Evolutionary conservation across 495 filamentous ascomycete genomes (phyloP), one percentile per base, ranked within the genome.

Genomic region (Mycothermus thermophilus): DNA sequence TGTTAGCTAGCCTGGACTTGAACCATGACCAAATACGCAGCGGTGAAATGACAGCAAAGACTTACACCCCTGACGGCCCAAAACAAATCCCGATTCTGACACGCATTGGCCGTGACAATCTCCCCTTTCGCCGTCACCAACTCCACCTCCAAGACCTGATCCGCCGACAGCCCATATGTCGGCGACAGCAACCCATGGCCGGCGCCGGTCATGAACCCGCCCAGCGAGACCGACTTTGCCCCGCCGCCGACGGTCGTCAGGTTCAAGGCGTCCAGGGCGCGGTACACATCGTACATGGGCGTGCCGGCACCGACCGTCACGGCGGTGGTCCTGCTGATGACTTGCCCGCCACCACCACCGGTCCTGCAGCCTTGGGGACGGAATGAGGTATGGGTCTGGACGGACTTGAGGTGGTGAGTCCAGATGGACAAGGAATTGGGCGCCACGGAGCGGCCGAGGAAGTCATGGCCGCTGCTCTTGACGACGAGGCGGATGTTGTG

Each of bases 11-110:
- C 10, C 10, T 9, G 12, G 6, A n/a, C 5, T 1, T 34, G 19
- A 11, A 34, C 25, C 5, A 27, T n/a, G 10, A 27, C 4, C 4
- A 3, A 11, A 32, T 13, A 18, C 6, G 19, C n/a, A n/a, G n/a
- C n/a, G 12, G 9, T 16, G 15, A 28, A 17, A 12, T 10, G 3
- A 27, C 6, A 30, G 11, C 1, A 27, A 4, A 24, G 1, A 48
- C 63, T 54, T 44, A 69, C 62, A 1, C 76, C 78, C 22, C 68
- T 60, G 25, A 80, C 59, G 7, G 78, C 78, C 75, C 74, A 81
- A 50, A 75, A 81, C 5, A 82, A 45, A 47, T 81, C 77, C 1
- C 54, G 30, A 38, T 79, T 64, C 41, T 71, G 55, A 35, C 64
- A 67, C 30, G 68, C 66, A 34, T 69, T 73, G 4, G 66, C 68